Percentiles rank a stretch among this genome's conserved stretches.
Evolutionary conservation across 176 grass and related monocot species (phyloP).

Genomic region (Melocanna baccifera): DNA sequence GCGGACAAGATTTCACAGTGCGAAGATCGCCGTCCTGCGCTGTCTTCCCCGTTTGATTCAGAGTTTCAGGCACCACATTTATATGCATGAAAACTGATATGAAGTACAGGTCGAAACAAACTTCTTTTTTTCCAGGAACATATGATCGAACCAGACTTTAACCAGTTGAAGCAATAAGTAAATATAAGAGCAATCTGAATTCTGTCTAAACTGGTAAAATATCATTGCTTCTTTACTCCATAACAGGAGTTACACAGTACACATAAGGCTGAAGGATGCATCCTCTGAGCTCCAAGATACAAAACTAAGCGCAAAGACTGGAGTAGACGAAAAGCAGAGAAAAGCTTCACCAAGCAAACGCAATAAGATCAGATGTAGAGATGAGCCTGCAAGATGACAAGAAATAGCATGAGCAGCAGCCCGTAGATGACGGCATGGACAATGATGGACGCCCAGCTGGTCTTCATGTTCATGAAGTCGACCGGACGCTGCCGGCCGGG

Average conservation of each 20-base stretch:
- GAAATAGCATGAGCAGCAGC: slow-evolving; percentile 62
- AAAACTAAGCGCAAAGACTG: background rate
- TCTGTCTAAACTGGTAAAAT: background rate
- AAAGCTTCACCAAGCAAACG: background rate
- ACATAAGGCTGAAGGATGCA: background rate
- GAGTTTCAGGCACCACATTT: background rate
- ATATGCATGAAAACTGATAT: background rate
- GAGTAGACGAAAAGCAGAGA: background rate
- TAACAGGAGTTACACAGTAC: background rate
- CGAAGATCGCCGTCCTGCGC: background rate
- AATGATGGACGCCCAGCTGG: slow-evolving; percentile 67
- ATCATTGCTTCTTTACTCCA: background rate
- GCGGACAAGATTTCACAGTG: background rate
- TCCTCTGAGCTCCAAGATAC: background rate
- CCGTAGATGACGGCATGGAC: slow-evolving; percentile 73
- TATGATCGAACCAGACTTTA: background rate
- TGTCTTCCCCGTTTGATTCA: background rate
- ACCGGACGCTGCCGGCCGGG: slow-evolving; percentile 71
- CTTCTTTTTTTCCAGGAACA: background rate
- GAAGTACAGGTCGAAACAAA: background rate
- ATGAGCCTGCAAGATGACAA: slow-evolving; percentile 55
- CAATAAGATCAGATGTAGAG: slow-evolving; percentile 39
- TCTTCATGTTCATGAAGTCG: slow-evolving; percentile 79
- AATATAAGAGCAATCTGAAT: background rate
- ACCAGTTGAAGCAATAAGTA: background rate